Base-by-base conservation (phyloP, 305 asterid species). In the Fraxinus sp. region DNA sequence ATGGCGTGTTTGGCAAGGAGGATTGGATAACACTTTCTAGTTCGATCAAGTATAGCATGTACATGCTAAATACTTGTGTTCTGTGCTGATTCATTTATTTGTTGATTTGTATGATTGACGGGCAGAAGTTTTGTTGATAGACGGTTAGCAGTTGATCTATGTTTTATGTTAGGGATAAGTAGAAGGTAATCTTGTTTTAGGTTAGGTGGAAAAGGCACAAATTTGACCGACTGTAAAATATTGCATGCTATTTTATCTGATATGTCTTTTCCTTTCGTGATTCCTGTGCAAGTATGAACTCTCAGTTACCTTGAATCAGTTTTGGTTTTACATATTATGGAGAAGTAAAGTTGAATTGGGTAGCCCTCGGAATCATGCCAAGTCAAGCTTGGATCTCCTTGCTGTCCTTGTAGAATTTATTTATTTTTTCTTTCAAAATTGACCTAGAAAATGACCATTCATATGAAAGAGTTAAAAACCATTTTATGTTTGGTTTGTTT, bases 31-130 rank as follows among this genome's bases (percentile, higher is more conserved):
- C 57, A 20, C 4, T 62, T 3, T 32, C 28, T 14, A 5, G 16
- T 62, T 73, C 18, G 10, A n/a, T 57, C 68, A 14, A 64, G 72
- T 8, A 62, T 9, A 8, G 16, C 20, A 52, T 11, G 16, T 62
- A 20, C 43, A 30, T 77, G n/a, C 36, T 74, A 28, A 36, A 80
- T 28, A 59, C 85, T 73, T 76, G 83, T 55, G 83, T 55, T 75
- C 14, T 85, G 89, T 86, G 87, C 84, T 87, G 85, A 75, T 89
- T 89, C 88, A 80, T 89, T 87, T 82, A 87, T 88, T 84, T 79
- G 87, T 87, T 89, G 79, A 82, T 30, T 84, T 85, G 66, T 57
- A 20, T 57, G n/a, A 35, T 9, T 77, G 46, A 77, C 43, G 32
- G 37, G 80, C 43, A 22, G 37, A 24, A 36, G 62, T 30, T 76